Conservation (phyloP, 768 basidiomycete genomes). For the Agrocybe pediades region DNA sequence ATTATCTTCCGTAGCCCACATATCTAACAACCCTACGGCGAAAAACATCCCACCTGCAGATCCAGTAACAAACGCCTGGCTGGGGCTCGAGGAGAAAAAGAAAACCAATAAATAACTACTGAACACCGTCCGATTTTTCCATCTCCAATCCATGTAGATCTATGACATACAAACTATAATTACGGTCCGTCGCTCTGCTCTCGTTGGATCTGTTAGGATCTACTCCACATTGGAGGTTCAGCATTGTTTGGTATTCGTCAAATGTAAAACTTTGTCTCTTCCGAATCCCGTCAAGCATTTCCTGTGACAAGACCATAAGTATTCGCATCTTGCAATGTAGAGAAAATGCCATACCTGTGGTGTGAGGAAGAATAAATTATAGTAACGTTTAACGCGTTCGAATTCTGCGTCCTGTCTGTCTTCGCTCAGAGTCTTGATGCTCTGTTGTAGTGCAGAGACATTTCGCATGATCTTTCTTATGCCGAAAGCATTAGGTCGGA, state of each 20-base stretch:
- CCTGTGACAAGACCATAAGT: constrained; percentile 40
- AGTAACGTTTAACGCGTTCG: constrained; percentile 77
- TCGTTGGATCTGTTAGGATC: constrained; percentile 57
- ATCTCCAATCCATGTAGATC: constrained; percentile 85
- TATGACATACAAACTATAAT: constrained; percentile 87
- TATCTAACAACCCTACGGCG: constrained; percentile 21
- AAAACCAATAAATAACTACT: constrained; percentile 7
- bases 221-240: constrained; percentile 87
- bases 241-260: constrained; percentile 91
- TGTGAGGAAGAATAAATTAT: constrained; percentile 70
- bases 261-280: constrained; percentile 70
- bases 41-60: constrained; percentile 30
- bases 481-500: constrained; percentile 70
- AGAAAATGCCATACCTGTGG: constrained; percentile 60
- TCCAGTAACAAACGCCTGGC: constrained; percentile 35
- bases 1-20: constrained; percentile 30
- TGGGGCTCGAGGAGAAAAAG: constrained; percentile 15
- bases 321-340: not conserved
- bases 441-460: constrained; percentile 89
- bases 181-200: constrained; percentile 60
- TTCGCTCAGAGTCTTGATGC: constrained; percentile 74
- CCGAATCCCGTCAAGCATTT: constrained; percentile 75
- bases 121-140: constrained; percentile 37
- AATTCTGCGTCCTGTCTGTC: constrained; percentile 68
- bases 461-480: constrained; percentile 88